phyloP scores from a whole-genome alignment of 2,329 filamentous ascomycete species.

The Cadophora malorum region DNA sequence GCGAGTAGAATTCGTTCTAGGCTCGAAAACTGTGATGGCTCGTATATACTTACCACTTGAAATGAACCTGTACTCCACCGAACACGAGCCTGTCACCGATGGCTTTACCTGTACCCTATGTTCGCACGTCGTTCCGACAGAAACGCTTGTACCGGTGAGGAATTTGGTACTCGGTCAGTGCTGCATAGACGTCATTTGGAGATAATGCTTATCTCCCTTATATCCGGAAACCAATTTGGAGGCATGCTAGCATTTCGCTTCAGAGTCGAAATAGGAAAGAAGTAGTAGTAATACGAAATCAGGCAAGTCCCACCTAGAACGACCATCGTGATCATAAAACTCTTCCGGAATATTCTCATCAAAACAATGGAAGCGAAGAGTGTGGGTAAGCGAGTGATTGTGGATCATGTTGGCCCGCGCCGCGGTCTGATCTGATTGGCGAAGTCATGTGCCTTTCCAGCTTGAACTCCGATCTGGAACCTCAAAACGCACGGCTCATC shows the following conservation, averaged over 20 bases:
- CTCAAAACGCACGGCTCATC: neutral
- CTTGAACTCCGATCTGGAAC: neutral
- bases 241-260: neutral
- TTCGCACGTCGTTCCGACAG: neutral
- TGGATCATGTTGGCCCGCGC: neutral
- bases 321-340: neutral
- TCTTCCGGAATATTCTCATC: neutral
- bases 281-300: neutral
- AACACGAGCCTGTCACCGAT: neutral
- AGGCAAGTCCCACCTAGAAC: neutral
- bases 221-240: neutral
- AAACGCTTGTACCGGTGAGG: no score
- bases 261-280: neutral
- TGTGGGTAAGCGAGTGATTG: neutral
- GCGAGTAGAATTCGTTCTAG: neutral
- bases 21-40: no score
- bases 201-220: constrained; percentile 2
- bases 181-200: neutral
- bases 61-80: no score
- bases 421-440: neutral
- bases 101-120: neutral
- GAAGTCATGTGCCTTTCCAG: neutral
- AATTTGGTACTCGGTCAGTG: no score
- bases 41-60: no score
- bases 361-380: constrained; percentile 4